Evolutionary conservation across 306 rosid genomes (phyloP).

Genomic region (Pueraria montana): DNA sequence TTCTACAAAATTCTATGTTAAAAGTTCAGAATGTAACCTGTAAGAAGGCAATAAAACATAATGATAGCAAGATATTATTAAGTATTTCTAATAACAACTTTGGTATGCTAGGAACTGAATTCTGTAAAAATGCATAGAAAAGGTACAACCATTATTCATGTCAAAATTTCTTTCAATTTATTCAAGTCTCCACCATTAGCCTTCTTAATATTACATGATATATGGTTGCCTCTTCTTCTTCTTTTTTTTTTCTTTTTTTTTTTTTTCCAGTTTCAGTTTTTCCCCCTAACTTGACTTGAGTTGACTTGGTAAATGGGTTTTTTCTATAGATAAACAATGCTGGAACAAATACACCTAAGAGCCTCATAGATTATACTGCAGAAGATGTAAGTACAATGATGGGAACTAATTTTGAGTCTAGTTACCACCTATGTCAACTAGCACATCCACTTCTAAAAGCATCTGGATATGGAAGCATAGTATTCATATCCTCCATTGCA

Average conservation of each 20-base stretch:
- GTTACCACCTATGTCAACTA: slow-evolving; percentile 53
- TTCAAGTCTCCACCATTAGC: background rate
- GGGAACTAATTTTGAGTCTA: slow-evolving; percentile 48
- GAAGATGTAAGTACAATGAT: slow-evolving; percentile 40
- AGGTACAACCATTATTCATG: background rate
- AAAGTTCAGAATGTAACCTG: no score
- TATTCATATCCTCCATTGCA: slow-evolving; percentile 41
- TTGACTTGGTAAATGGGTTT: background rate
- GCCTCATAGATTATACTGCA: slow-evolving; percentile 6
- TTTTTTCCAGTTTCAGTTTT: background rate
- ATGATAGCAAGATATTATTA: no score
- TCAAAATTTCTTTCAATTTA: background rate
- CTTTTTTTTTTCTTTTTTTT: no score
- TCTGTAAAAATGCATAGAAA: background rate
- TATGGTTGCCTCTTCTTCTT: background rate
- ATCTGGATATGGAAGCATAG: slow-evolving; percentile 50
- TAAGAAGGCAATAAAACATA: no score
- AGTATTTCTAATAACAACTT: no score
- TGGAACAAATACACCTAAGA: background rate
- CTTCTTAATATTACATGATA: background rate
- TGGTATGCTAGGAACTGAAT: no score
- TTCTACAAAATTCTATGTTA: no score
- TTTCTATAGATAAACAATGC: slow-evolving; percentile 58
- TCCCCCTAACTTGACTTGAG: background rate
- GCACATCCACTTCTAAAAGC: slow-evolving; percentile 57